phyloP scores from a whole-genome alignment of 2,329 filamentous ascomycete species.

The Karstenula rhodostoma region DNA sequence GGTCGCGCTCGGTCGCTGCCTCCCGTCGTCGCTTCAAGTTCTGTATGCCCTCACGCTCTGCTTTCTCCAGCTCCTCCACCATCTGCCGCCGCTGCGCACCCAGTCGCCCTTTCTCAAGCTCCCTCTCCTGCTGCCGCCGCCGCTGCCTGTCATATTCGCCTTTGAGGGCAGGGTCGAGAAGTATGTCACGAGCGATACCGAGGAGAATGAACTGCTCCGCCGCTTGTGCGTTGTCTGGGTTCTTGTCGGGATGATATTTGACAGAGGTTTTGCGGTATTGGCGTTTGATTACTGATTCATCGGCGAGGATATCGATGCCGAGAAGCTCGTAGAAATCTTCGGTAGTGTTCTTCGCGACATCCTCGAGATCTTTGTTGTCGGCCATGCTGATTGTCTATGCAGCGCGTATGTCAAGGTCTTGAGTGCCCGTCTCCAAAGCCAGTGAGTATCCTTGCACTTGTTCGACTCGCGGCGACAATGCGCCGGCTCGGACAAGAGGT shows the following conservation, averaged over 20 bases:
- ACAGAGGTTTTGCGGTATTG: slow-evolving; percentile 86
- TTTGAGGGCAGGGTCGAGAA: slow-evolving; percentile 74
- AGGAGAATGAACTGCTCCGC: slow-evolving; percentile 84
- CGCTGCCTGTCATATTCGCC: slow-evolving; percentile 80
- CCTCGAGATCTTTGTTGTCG: slow-evolving; percentile 53
- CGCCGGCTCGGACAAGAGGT: too few species aligned
- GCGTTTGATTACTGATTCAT: slow-evolving; percentile 77
- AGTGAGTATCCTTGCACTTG: not conserved
- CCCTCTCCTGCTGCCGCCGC: slow-evolving; percentile 73
- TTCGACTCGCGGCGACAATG: not conserved
- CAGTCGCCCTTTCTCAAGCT: slow-evolving; percentile 75
- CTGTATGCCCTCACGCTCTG: slow-evolving; percentile 64
- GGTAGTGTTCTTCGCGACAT: slow-evolving; percentile 50
- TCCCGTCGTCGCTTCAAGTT: slow-evolving; percentile 54
- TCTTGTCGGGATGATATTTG: slow-evolving; percentile 95
- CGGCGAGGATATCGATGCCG: slow-evolving; percentile 68
- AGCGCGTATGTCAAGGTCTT: too few species aligned
- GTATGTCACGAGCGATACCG: slow-evolving; percentile 84
- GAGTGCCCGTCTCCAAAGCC: too few species aligned
- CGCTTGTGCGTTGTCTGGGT: slow-evolving; percentile 67
- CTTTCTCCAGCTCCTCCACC: slow-evolving; percentile 84
- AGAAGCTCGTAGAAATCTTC: slow-evolving; percentile 82
- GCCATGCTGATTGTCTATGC: slow-evolving; percentile 50
- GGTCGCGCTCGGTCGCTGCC: slow-evolving; percentile 67
- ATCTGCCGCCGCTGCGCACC: slow-evolving; percentile 76